These are phyloP conservation scores for Blastomyces gilchristii DNA, from an alignment of 2,329 filamentous ascomycete genomes.

Conservation along the genomic window DNA sequence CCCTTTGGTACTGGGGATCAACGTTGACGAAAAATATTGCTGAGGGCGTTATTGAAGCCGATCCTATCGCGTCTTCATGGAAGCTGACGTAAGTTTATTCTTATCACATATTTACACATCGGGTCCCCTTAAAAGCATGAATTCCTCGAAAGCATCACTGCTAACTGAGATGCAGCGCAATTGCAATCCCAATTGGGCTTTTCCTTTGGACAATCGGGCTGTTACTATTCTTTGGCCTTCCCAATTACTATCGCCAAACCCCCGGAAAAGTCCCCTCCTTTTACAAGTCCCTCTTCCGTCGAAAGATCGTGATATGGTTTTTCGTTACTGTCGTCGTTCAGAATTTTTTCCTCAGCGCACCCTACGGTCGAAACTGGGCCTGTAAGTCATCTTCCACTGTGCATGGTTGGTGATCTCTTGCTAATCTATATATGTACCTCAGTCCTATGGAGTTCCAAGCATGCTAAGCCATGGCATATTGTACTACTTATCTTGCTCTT, in stretches of 20 bases:
- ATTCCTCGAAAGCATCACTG: slow-evolving; percentile 14
- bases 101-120: slow-evolving; percentile 8
- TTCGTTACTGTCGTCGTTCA: slow-evolving; percentile 54
- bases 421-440: slow-evolving; percentile 1
- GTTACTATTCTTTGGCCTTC: slow-evolving; percentile 51
- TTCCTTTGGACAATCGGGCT: slow-evolving; percentile 48
- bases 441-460: slow-evolving; percentile 49
- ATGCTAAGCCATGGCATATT: slow-evolving; percentile 48
- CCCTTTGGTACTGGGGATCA: slow-evolving; percentile 58
- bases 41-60: slow-evolving; percentile 26
- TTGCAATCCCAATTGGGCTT: slow-evolving; percentile 49
- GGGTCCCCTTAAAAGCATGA: background rate
- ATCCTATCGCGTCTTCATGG: slow-evolving; percentile 20
- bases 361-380: slow-evolving; percentile 57
- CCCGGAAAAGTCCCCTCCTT: slow-evolving; percentile 56
- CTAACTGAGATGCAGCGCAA: slow-evolving; percentile 29
- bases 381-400: slow-evolving; percentile 31
- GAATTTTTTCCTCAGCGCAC: slow-evolving; percentile 57
- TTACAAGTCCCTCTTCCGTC: slow-evolving; percentile 50
- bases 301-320: slow-evolving; percentile 59
- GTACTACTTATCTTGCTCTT: slow-evolving; percentile 41
- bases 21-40: slow-evolving; percentile 40
- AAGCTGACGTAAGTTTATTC: slow-evolving; percentile 31
- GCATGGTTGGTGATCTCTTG: background rate
- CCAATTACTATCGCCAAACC: slow-evolving; percentile 55